These are phyloP conservation scores for Lichtheimia ornata DNA, from an alignment of 371 early-diverging fungal species.

Conservation along the genomic window DNA sequence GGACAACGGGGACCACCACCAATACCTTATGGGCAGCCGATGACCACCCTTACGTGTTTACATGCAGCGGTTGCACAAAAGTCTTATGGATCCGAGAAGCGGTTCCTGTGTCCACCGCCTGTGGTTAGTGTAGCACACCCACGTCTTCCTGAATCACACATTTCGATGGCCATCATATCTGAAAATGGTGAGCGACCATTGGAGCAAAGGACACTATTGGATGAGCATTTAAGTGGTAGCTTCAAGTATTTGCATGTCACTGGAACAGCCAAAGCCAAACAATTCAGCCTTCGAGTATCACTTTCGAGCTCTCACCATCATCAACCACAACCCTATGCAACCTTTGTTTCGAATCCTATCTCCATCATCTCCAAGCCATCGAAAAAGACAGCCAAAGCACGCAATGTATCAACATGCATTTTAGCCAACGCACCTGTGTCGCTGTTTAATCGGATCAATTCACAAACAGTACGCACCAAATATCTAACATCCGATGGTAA, in stretches of 20 bases:
- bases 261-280: constrained; percentile 77
- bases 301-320: constrained; percentile 16
- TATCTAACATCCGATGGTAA: constrained; percentile 64
- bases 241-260: constrained; percentile 77
- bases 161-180: constrained; percentile 66
- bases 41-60: constrained; percentile 55
- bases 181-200: constrained; percentile 51
- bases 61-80: constrained; percentile 82
- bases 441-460: constrained; percentile 80
- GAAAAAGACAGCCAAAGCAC: constrained; percentile 81
- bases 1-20: constrained; percentile 3
- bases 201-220: constrained; percentile 60
- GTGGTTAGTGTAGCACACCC: constrained; percentile 46
- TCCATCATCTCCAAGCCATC: constrained; percentile 85
- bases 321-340: constrained; percentile 41
- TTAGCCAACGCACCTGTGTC: constrained; percentile 68
- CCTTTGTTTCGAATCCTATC: constrained; percentile 71
- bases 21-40: constrained; percentile 10
- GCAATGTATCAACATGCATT: constrained; percentile 76
- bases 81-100: constrained; percentile 87
- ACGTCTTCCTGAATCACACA: constrained; percentile 46
- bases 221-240: constrained; percentile 49
- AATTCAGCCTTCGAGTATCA: constrained; percentile 69
- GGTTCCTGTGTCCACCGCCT: constrained; percentile 86
- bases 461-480: constrained; percentile 85